Base-by-base conservation (phyloP, 495 filamentous ascomycete genomes). In the Daldinia concentrica region DNA sequence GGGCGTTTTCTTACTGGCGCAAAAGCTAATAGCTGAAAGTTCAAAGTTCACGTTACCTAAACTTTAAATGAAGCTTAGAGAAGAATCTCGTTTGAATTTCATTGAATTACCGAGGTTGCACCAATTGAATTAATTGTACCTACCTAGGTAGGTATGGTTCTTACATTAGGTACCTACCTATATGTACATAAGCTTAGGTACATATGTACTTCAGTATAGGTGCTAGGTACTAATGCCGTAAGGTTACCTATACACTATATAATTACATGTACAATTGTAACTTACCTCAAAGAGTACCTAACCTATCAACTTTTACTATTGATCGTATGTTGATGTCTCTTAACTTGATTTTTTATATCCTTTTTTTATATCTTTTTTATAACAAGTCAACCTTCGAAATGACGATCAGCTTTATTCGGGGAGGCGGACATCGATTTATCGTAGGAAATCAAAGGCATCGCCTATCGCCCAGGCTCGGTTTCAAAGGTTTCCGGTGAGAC, bases 51-150 rank as follows among this genome's bases (percentile, higher is more conserved):
- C 7, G 9, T 22, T 48, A 48, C 43, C 43, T 48, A 48, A 48
- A 48, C 19, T 22, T 22, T 22, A 48, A 22, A 11, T 48, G 43
- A 48, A 48, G 43, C 19, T 48, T 48, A 3, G 12, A 22, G 41
- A 17, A n/a, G 39, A 17, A 29, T 30, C 27, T 29, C 14, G n/a
- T n/a, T 29, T 29, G 51, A 15, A 54, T 17, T 29, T 54, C 29
- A 26, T 54, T 54, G 14, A 54, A 54, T 54, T 54, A 29, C 51
- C 51, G 51, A 54, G 51, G 51, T 30, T 54, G 14, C 14, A 54
- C 29, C 27, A 54, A 48, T 48, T 48, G 19, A 48, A 22, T 8
- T 48, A 22, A 9, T 9, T 24, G 19, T 22, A 37, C 4, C 12
- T 2, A 14, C 1, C 8, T 41, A n/a, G n/a, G n/a, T n/a, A n/a